Evolutionary conservation across 306 rosid genomes (phyloP), one percentile per base, ranked within the genome.

Genomic region (Macrotyloma uniflorum): DNA sequence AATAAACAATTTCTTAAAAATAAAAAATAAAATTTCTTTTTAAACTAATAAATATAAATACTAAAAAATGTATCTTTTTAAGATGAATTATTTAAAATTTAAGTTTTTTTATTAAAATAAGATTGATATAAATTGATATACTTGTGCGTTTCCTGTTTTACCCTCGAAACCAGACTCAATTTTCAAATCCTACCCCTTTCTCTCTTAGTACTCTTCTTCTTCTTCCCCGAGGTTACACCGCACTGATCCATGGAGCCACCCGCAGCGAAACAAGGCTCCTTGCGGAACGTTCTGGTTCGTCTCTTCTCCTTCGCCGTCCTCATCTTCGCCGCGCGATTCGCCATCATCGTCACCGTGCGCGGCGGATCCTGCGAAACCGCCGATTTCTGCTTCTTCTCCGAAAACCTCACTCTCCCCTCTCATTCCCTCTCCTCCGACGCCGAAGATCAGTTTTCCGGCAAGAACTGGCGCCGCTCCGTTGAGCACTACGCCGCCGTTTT

Each of bases 371-470:
- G 88, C 57, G 24, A 70, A 78, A 58, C 86, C 73, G 67, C 75
- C 57, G 78, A 72, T 45, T 81, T 84, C 70, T 87, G 89, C 77
- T 83, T 88, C 86, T 88, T 87, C 83, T 77, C 75, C 0, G 77
- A 75, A 0, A 77, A 66, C 14, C 58, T 64, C 53, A 50, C 2
- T 0, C 2, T 68, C 64, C 20, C 67, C 24, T 9, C 58, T 2
- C 20, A 18, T 8, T 47, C 72, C 16, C 76, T 19, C 0, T 1
- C 49, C 28, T 45, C 80, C 33, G 69, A 5, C 36, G 26, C n/a
- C 1, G 75, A 28, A 0, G 83, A 82, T 46, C 33, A 30, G 0
- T 74, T 68, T 33, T 15, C 83, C 67, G 75, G 75, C 74, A 73
- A 65, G 78, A 83, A 84, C 5, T 87, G 86, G 87, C 87, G 72